Conservation (phyloP, 1,284 basidiomycete species). For the Peniophora sp. region DNA sequence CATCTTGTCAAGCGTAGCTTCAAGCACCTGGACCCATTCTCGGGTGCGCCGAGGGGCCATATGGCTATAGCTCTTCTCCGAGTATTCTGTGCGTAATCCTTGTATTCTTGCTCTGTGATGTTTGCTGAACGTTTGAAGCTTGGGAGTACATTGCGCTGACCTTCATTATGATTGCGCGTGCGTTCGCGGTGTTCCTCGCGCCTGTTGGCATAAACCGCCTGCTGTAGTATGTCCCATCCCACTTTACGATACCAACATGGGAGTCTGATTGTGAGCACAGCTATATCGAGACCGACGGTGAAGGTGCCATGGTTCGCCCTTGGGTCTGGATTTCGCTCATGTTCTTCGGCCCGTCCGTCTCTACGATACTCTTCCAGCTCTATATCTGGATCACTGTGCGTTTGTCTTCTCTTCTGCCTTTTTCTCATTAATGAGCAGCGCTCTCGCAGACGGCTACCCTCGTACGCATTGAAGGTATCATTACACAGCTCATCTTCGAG, state of each 20-base stretch:
- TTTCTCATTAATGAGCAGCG: neutral
- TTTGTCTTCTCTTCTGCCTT: neutral
- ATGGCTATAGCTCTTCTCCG: conserved; percentile 20
- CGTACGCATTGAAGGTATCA: conserved; percentile 50
- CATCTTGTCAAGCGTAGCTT: conserved; percentile 27
- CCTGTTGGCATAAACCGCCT: conserved; percentile 37
- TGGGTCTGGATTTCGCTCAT: conserved; percentile 60
- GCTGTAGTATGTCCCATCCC: conserved; percentile 19
- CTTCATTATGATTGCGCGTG: conserved; percentile 9
- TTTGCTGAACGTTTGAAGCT: neutral
- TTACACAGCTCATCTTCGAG: conserved; percentile 67
- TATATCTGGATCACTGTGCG: conserved; percentile 20
- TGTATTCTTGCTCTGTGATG: neutral
- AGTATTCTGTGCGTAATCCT: conserved; percentile 12
- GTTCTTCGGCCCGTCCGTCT: conserved; percentile 45
- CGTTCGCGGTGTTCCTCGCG: conserved; percentile 22
- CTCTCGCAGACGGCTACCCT: conserved; percentile 31
- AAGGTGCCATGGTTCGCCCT: conserved; percentile 29
- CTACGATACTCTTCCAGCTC: conserved; percentile 31
- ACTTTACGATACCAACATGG: neutral
- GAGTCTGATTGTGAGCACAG: conserved; percentile 10
- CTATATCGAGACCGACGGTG: conserved; percentile 34
- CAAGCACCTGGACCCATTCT: conserved; percentile 19
- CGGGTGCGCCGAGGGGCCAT: conserved; percentile 14
- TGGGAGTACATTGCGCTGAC: conserved; percentile 14